A percentile compares a stretch with the other conserved stretches of the same genome.
Evolutionary conservation across 192 early-diverging fungal genomes (phyloP).

Genomic region (Obelidium mucronatum): DNA sequence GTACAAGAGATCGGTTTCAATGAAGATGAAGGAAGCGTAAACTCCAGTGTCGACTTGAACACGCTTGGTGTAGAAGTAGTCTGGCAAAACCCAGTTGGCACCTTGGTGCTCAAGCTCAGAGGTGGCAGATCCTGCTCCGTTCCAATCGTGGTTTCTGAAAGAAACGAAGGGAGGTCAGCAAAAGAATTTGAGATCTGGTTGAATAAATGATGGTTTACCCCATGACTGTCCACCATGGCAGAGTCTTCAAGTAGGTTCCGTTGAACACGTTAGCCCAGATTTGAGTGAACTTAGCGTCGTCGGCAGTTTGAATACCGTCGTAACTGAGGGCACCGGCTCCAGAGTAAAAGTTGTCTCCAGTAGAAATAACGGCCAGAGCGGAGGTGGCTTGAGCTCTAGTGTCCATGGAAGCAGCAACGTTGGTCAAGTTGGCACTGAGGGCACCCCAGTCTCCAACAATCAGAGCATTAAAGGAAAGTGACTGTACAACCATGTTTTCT

Average conservation of each 20-base stretch:
- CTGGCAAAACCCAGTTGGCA: constrained; percentile 19
- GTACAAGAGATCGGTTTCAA: constrained; percentile 30
- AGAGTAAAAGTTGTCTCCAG: constrained; percentile 32
- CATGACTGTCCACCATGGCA: constrained; percentile 25
- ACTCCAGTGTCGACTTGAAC: constrained; percentile 9
- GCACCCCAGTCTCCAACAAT: constrained; percentile 1
- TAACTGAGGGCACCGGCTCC: neutral
- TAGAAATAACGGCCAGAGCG: neutral
- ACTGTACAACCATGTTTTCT: too few species aligned
- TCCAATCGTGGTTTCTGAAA: constrained; percentile 36
- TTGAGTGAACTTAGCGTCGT: constrained; percentile 7
- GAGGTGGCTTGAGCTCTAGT: neutral
- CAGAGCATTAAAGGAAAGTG: neutral
- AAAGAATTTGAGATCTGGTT: too few species aligned
- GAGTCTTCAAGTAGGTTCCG: neutral
- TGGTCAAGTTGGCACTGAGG: neutral
- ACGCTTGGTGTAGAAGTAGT: constrained; percentile 28
- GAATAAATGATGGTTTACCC: neutral
- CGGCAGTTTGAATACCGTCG: constrained; percentile 6
- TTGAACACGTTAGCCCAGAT: constrained; percentile 15
- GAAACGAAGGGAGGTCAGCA: neutral
- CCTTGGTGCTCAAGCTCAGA: neutral
- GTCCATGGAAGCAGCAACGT: neutral
- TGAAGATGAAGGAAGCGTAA: constrained; percentile 33
- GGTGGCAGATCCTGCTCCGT: neutral